Base-by-base conservation (phyloP, 2,329 filamentous ascomycete species). In the Tolypocladium paradoxum region DNA sequence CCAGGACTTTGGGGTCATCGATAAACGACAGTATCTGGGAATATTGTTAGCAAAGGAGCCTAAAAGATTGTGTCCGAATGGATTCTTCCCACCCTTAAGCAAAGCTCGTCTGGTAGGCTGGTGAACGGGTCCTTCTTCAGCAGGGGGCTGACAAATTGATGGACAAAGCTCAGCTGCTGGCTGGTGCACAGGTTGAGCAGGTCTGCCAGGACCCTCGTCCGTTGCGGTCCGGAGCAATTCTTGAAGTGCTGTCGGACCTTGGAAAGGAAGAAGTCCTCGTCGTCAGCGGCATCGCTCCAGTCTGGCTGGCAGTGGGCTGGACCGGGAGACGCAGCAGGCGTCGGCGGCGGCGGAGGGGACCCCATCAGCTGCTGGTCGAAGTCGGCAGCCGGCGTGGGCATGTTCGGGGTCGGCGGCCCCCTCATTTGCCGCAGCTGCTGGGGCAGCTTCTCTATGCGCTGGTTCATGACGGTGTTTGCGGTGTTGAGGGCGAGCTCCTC, bases 91-190 rank as follows among this genome's bases (percentile, higher is more conserved):
- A 95, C 90, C 63, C 90, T 78, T 56, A 99, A 74, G 68, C 92
- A 97, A 45, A 99, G 74, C 71, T 99, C 93, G 64, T 95, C 91
- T 0, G 93, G 93, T 52, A 99, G 78, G 54, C 87, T 88, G 50
- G 86, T 89, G 64, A 99, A 97, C 0, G 93, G 93, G 67, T 99
- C 93, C 69, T 96, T 96, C 72, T 96, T 96, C 58, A 99, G 73
- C 57, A 95, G 74, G 31, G 93, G 93, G 67, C 90, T 92, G 61
- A 99, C 92, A 70, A 96, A 95, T 67, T 95, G 90, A 61, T 95
- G 90, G 22, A 99, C 91, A 66, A 96, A 97, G 70, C 90, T 96
- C 60, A 99, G 77, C 68, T 95, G 87, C 64, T 95, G 90, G 62
- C 89, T 96, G 61, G 95, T 95, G 73, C 93, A 99, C 61, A 96